Evolutionary conservation across 768 basidiomycete genomes (phyloP), one percentile per base, ranked within the genome.

Genomic region (Exsudoporus frostii): DNA sequence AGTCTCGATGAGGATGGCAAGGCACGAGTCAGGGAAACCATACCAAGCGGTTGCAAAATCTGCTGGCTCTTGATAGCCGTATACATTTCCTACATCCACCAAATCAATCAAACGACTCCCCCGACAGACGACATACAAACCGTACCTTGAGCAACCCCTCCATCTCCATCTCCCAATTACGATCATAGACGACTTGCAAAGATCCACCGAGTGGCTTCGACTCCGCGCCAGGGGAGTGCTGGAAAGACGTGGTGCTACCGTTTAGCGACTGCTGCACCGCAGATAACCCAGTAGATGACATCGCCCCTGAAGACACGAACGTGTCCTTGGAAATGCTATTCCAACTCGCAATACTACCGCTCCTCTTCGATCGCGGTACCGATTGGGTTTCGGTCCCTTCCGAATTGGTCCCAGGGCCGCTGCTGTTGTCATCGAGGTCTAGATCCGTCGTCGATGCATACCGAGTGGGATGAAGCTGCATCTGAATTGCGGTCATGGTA

Each of bases 41-140:
- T 78, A 54, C 76, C 79, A 25, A 86, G 70, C 2, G 94, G 94
- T 57, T 95, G 90, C 36, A 95, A 71, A 58, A 98, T 95, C 67
- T 94, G 90, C 61, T 94, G 90, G 37, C 78, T 82, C 74, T 95
- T 94, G 72, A 98, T 85, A 8, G 93, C 86, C 60, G 78, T 82
- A 75, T 94, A 99, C 80, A 99, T 96, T 65, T 99, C 97, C 91
- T 95, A 58, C 1, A 24, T 15, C 19, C 38, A 25, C 32, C 15
- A 6, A 22, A 45, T 9, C 47, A 7, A 48, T 44, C 58, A 53
- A 51, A 39, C 50, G 44, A 19, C 15, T 20, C 22, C 51, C 33
- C 22, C 30, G 32, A 14, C 13, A 9, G 8, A n/a, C 14, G 7
- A 19, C 27, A 37, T 7, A 9, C 19, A 30, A 52, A 43, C 73